Conservation (phyloP, 208 protist species). For the Leishmania mexicana region DNA sequence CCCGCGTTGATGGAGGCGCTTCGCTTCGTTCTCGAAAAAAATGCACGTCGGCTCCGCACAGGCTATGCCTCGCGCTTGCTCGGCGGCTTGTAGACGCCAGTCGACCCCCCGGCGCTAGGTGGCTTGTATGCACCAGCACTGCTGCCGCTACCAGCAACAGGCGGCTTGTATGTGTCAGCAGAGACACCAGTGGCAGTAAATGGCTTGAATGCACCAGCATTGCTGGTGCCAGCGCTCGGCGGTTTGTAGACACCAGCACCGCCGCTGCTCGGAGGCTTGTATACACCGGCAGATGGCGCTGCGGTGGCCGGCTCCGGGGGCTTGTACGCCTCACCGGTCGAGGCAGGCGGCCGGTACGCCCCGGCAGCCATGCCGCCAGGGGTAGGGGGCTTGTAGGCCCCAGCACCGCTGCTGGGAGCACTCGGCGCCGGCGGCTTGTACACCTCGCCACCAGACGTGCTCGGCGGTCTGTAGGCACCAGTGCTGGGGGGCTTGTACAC, state of each 20-base stretch:
- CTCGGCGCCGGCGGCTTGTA: conserved; percentile 27
- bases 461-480: conserved; percentile 7
- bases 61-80: conserved; percentile 33
- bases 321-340: conserved; percentile 41
- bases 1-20: background rate
- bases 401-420: conserved; percentile 1
- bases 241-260: conserved; percentile 16
- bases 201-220: conserved; percentile 4
- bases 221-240: conserved; percentile 21
- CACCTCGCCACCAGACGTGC: conserved; percentile 16
- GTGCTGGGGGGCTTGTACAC: conserved; percentile 11
- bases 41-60: background rate
- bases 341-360: conserved; percentile 14
- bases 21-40: no score
- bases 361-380: conserved; percentile 10
- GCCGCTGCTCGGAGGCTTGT: conserved; percentile 12
- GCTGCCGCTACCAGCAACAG: conserved; percentile 22
- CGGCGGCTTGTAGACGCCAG: conserved; percentile 23
- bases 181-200: background rate
- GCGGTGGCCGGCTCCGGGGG: background rate
- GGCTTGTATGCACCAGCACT: conserved; percentile 20
- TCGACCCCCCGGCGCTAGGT: background rate
- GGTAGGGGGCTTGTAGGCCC: conserved; percentile 41
- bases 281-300: background rate
- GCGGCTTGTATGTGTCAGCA: conserved; percentile 12